Base-by-base conservation (phyloP, 768 basidiomycete genomes). In the Suillus alpinus region DNA sequence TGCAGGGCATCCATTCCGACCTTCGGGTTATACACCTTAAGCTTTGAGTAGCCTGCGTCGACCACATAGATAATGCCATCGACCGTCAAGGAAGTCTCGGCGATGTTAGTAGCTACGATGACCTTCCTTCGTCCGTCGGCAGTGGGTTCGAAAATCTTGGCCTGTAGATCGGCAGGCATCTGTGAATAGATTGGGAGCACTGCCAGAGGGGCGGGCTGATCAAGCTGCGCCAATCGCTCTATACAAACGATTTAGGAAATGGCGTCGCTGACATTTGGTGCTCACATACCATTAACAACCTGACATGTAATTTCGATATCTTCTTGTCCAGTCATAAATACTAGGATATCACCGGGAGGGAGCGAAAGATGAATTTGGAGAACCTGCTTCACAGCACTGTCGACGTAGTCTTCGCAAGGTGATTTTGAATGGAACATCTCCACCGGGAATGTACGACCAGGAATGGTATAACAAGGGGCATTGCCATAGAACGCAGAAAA, bases 301-400 rank as follows among this genome's bases (percentile, higher is more conserved):
- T 93, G 91, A 71, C 97, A 99, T 12, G 95, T 98, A 34, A 94
- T 84, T 75, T 98, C 96, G 62, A 99, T 99, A 72, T 99, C 96
- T 76, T 98, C 97, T 77, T 98, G 97, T 40, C 97, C 97, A 31
- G 97, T 99, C 96, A 98, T 98, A 75, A 99, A 99, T 29, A 98
- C 94, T 44, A 99, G 80, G 56, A 98, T 92, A 76, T 99, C 97
- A 14, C 97, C 97, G 0, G 87, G 86, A 23, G 96, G 94, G 18
- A 91, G 83, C 2, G 96, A 94, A 43, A 98, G 80, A 72, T 99
- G 96, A 47, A 99, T 98, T 69, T 96, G 93, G 32, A 98, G 82
- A 16, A 98, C 92, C 75, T 99, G 96, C 78, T 98, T 99, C 67
- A 99, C 97, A 1, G 97, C 91, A 63, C 92, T 87, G 71, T 99